phyloP scores from a whole-genome alignment of 2,329 filamentous ascomycete genomes.

The Leptoxyphium fumago region DNA sequence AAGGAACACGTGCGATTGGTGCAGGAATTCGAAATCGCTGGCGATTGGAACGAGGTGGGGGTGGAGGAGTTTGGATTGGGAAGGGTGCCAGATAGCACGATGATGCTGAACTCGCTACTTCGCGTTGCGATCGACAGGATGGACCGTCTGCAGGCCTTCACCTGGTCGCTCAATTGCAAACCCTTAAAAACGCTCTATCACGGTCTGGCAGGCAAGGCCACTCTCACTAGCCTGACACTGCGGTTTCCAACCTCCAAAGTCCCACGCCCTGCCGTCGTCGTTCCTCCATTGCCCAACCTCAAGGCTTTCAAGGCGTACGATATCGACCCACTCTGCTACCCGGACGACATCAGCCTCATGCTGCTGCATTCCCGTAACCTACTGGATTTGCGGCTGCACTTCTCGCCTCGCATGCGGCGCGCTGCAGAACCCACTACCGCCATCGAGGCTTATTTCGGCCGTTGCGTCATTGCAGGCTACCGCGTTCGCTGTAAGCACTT shows the following conservation, averaged over 20 bases:
- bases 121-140: constrained; percentile 46
- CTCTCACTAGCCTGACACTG: constrained; percentile 39
- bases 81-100: constrained; percentile 46
- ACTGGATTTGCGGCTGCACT: constrained; percentile 42
- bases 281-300: constrained; percentile 43
- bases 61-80: constrained; percentile 44
- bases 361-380: constrained; percentile 40
- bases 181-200: constrained; percentile 44
- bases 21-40: constrained; percentile 35
- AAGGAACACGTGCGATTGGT: constrained; percentile 39
- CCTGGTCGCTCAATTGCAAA: constrained; percentile 48
- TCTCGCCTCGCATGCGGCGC: constrained; percentile 46
- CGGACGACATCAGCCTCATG: constrained; percentile 45
- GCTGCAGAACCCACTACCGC: constrained; percentile 42
- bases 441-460: constrained; percentile 41
- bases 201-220: constrained; percentile 35
- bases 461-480: constrained; percentile 33
- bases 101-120: constrained; percentile 47
- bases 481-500: constrained; percentile 35
- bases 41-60: constrained; percentile 43
- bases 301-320: constrained; percentile 39
- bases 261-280: constrained; percentile 40
- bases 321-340: constrained; percentile 49
- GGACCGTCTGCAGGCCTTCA: constrained; percentile 39
- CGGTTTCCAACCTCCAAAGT: constrained; percentile 41